phyloP scores from a whole-genome alignment of 805 yeast species.

The Wickerhamomyces queroliae region DNA sequence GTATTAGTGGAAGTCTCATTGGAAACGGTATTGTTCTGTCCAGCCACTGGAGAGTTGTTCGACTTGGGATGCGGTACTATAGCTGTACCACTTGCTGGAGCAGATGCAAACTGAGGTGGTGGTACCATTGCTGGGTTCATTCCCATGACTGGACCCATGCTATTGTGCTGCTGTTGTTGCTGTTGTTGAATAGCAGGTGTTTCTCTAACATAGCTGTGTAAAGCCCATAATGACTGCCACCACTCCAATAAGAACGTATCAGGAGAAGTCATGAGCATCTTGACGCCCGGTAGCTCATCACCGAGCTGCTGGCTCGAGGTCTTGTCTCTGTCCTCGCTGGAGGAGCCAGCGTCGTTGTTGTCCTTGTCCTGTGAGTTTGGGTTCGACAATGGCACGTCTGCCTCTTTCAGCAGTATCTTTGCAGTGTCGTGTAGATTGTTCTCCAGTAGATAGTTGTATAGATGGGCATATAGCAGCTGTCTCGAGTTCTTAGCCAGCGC shows the following conservation, averaged over 20 bases:
- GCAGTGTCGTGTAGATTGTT: constrained; percentile 48
- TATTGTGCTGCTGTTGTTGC: constrained; percentile 8
- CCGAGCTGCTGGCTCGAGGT: constrained; percentile 7
- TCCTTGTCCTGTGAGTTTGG: constrained; percentile 7
- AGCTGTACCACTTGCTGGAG: background rate
- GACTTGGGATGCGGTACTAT: background rate
- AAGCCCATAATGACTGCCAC: constrained; percentile 48
- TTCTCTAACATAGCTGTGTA: constrained; percentile 38
- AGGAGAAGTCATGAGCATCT: constrained; percentile 36
- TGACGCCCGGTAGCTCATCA: constrained; percentile 24
- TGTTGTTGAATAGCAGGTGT: constrained; percentile 23
- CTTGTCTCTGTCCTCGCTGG: background rate
- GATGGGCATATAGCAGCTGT: constrained; percentile 45
- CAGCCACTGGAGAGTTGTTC: background rate
- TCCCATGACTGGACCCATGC: background rate
- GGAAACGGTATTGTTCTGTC: background rate
- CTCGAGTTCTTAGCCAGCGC: constrained; percentile 42
- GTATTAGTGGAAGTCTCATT: background rate
- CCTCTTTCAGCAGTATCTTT: constrained; percentile 37
- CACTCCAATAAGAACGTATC: constrained; percentile 49
- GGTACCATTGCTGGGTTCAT: background rate
- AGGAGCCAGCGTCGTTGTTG: constrained; percentile 1
- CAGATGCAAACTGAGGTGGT: background rate
- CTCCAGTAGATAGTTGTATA: constrained; percentile 42
- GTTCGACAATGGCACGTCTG: constrained; percentile 33